Evolutionary conservation across 441 rosid species (phyloP), one percentile per base, ranked within the genome.

Genomic region (Erysimum pusillum): DNA sequence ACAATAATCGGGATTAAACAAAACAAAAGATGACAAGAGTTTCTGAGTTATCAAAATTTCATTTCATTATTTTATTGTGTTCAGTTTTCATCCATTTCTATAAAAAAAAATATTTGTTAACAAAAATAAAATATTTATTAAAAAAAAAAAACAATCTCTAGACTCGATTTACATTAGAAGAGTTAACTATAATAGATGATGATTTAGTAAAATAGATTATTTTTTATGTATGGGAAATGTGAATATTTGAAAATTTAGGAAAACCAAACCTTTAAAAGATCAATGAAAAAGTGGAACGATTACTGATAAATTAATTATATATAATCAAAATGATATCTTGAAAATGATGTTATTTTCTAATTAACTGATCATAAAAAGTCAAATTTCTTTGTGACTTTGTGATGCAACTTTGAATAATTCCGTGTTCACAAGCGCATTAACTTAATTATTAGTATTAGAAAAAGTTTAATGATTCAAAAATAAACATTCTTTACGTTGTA

Each of bases 331-430:
- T 25, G 28, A 39, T 51, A 9, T 70, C 6, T 34, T 17, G 3
- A 25, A 34, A 63, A 67, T 13, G 59, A 49, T 35, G 65, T 45
- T 35, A n/a, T 57, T 14, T 61, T 63, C 56, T 53, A 44, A 35
- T 18, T 22, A 52, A 69, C 15, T 31, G 38, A 14, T 42, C 20
- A 36, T 12, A 28, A 49, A 42, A 69, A 7, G 58, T 54, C 71
- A 25, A 3, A 56, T 57, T 25, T 39, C 8, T 14, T 39, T 57
- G 17, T 49, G 9, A 56, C 28, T 10, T 49, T 52, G 46, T 60
- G 65, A 18, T 31, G 6, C 35, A 63, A 28, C 62, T 64, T 57
- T 64, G 76, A 77, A 65, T 65, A n/a, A 72, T 71, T 77, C 80
- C 63, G 0, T 22, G 51, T 71, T 77, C 22, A 57, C 57, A 71